Evolutionary conservation across 2,329 filamentous ascomycete genomes (phyloP).

Genomic region (Epichloe bromicola): DNA sequence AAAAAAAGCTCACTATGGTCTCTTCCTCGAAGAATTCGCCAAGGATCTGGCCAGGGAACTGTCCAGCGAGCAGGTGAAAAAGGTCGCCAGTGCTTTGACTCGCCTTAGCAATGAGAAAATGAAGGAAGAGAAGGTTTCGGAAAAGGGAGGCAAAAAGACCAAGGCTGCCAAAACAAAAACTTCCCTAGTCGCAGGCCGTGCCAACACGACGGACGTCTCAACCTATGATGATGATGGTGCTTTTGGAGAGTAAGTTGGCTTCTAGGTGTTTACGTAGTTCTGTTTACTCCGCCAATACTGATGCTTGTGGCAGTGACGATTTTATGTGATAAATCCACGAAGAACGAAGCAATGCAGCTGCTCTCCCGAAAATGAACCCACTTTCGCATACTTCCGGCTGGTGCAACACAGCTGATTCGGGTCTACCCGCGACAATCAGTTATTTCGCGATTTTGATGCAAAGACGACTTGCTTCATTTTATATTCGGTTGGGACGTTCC

Average conservation of each 20-base stretch:
- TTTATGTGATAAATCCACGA: conserved; percentile 47
- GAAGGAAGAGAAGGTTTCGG: conserved; percentile 91
- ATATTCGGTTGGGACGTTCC: background rate
- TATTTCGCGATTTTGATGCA: background rate
- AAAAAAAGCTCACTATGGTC: conserved; percentile 80
- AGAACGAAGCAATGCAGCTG: background rate
- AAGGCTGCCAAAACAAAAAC: conserved; percentile 96
- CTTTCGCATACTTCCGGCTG: background rate
- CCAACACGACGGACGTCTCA: conserved; percentile 54
- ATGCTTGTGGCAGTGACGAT: conserved; percentile 39
- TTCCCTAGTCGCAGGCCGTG: conserved; percentile 54
- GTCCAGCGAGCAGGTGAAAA: conserved; percentile 90
- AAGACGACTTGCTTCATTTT: background rate
- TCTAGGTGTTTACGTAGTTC: too few relatives aligned
- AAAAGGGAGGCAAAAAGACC: conserved; percentile 91
- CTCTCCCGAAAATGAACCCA: background rate
- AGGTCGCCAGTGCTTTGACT: conserved; percentile 78
- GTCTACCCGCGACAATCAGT: background rate
- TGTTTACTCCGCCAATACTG: background rate
- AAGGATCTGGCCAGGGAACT: conserved; percentile 82
- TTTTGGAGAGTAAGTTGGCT: conserved; percentile 64
- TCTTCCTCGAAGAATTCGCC: conserved; percentile 83
- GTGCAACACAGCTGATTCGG: background rate
- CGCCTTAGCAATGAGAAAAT: conserved; percentile 93
- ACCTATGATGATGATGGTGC: conserved; percentile 60